Base-by-base conservation (phyloP, 192 early-diverging fungal species). In the Chytriomyces sp. region DNA sequence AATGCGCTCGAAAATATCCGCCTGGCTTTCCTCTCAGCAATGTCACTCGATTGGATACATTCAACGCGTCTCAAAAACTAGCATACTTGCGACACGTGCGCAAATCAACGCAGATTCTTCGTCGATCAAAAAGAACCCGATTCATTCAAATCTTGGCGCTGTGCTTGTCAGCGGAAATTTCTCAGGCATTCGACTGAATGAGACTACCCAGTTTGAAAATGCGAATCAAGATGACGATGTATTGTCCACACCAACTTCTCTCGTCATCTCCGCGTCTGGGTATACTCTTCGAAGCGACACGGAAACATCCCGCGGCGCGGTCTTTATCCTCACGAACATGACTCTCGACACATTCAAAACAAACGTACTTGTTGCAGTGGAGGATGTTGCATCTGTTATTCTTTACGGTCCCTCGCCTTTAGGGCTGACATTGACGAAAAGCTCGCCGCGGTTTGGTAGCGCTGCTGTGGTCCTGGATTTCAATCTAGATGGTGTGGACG, bases 401-500 rank as follows among this genome's bases (percentile, higher is more conserved):
- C 48, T 75, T 11, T 24, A 23, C 5, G 73, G 73, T 6, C 73
- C 73, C 8, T 13, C 43, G 6, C 16, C 35, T 35, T 35, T 35
- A 35, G 35, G 35, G 35, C 35, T 35, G 35, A 35, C 35, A 1
- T 1, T 11, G 23, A 13, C 11, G 2, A 28, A 28, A 28, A 5
- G 18, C 8, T 48, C 60, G 7, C 65, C 79, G 23, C 83, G 92
- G 26, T 97, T 95, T 82, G 95, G 95, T 6, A 89, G 90, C 79
- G 86, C 91, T 0, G 57, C 93, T 53, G 89, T 91, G 0, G 93
- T 93, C 20, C 80, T 95, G 5, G 95, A 97, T 78, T 81, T 93
- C 23, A 97, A 97, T 75, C 75, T 82, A 13, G 95, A 97, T 77
- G 94, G 95, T 0, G 89, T 95, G 23, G 94, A 95, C 77, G 94